These are phyloP conservation scores for Trichoderma atrobrunneum DNA, from an alignment of 2,329 filamentous ascomycete genomes.

Conservation along the genomic window DNA sequence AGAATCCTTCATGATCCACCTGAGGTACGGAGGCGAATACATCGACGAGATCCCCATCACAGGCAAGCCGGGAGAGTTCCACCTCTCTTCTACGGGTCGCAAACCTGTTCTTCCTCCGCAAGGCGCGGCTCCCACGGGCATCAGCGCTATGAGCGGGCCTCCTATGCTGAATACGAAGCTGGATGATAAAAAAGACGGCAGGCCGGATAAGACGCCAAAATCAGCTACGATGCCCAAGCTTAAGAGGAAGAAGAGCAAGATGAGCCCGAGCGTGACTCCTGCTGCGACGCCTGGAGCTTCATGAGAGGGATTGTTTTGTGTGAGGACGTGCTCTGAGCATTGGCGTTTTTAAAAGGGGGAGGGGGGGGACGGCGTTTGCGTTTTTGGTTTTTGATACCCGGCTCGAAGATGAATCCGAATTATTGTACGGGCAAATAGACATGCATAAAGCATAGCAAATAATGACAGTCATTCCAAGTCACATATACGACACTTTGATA, in stretches of 20 bases:
- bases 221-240: slow-evolving; percentile 43
- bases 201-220: slow-evolving; percentile 44
- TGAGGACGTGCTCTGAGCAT: background rate
- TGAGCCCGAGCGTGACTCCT: slow-evolving; percentile 34
- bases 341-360: background rate
- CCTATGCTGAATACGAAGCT: slow-evolving; percentile 42
- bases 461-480: background rate
- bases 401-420: background rate
- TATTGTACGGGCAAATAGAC: background rate
- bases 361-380: background rate
- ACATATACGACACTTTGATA: background rate
- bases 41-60: slow-evolving; percentile 68
- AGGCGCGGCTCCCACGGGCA: slow-evolving; percentile 30
- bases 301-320: background rate
- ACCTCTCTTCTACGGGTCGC: slow-evolving; percentile 60
- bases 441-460: background rate
- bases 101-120: slow-evolving; percentile 40
- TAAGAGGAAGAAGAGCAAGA: slow-evolving; percentile 50
- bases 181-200: slow-evolving; percentile 46
- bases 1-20: slow-evolving; percentile 56
- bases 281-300: slow-evolving; percentile 29
- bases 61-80: slow-evolving; percentile 63
- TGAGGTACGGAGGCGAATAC: slow-evolving; percentile 61
- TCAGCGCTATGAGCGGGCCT: slow-evolving; percentile 36
- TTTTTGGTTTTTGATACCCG: slow-evolving; percentile 17